Percentiles rank a stretch among this genome's conserved stretches.
phyloP scores from a whole-genome alignment of 371 early-diverging fungal species.

The Syncephalastrum racemosum region DNA sequence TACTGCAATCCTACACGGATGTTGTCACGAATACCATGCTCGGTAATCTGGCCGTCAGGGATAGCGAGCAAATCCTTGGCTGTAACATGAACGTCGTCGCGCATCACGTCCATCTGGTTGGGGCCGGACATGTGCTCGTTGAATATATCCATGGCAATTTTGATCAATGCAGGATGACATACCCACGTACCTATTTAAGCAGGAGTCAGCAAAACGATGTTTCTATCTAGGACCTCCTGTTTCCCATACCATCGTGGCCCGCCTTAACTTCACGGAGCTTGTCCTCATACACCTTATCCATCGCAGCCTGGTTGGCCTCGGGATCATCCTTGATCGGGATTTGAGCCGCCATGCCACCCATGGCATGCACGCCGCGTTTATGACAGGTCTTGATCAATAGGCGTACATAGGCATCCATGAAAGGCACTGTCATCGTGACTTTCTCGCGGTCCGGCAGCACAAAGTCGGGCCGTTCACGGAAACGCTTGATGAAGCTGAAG shows the following conservation, averaged over 20 bases:
- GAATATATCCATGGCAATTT: slow-evolving; percentile 78
- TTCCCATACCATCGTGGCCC: slow-evolving; percentile 63
- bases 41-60: slow-evolving; percentile 74
- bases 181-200: slow-evolving; percentile 71
- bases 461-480: slow-evolving; percentile 82
- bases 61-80: slow-evolving; percentile 81
- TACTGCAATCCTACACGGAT: slow-evolving; percentile 83
- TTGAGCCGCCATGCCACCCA: slow-evolving; percentile 99
- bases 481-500: slow-evolving; percentile 94
- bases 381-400: slow-evolving; percentile 96
- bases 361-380: slow-evolving; percentile 95
- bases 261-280: slow-evolving; percentile 93
- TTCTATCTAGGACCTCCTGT: not conserved
- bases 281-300: slow-evolving; percentile 91
- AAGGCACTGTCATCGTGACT: slow-evolving; percentile 92
- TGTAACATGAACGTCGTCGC: slow-evolving; percentile 80
- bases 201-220: not conserved
- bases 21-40: slow-evolving; percentile 83
- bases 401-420: slow-evolving; percentile 92
- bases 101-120: slow-evolving; percentile 84
- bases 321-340: slow-evolving; percentile 94
- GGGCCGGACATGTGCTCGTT: slow-evolving; percentile 88
- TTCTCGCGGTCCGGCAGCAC: slow-evolving; percentile 88
- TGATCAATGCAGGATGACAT: slow-evolving; percentile 92
- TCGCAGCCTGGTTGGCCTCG: slow-evolving; percentile 84